Evolutionary conservation across 129 eudicot genomes (phyloP).

Genomic region (Escallonia rubra): DNA sequence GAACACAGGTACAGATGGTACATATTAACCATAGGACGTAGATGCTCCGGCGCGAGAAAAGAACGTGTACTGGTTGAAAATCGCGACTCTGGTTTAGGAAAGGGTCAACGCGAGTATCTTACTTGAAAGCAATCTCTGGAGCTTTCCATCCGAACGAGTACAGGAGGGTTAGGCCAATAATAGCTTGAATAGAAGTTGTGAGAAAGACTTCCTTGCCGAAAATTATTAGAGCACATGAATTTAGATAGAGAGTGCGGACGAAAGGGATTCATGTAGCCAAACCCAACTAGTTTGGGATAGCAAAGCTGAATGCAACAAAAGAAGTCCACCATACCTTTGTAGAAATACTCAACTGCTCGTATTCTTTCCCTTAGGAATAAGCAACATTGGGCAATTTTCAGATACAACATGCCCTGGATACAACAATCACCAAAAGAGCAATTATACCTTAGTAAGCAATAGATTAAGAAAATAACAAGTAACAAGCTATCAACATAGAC

Average conservation of each 20-base stretch:
- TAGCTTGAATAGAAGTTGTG: neutral
- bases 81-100: too few relatives aligned
- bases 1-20: too few relatives aligned
- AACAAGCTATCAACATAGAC: too few relatives aligned
- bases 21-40: too few relatives aligned
- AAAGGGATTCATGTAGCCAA: neutral
- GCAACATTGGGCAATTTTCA: conserved; percentile 67
- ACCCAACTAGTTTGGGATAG: neutral
- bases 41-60: too few relatives aligned
- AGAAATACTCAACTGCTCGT: conserved; percentile 56
- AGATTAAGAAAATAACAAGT: neutral
- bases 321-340: conserved; percentile 48
- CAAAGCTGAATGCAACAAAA: neutral
- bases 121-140: too few relatives aligned
- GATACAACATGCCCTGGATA: conserved; percentile 49
- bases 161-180: neutral
- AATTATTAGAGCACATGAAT: neutral
- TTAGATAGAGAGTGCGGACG: neutral
- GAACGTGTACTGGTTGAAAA: too few relatives aligned
- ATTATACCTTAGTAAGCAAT: neutral
- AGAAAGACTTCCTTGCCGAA: neutral
- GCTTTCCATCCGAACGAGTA: too few relatives aligned
- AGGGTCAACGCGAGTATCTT: too few relatives aligned
- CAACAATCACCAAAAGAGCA: conserved; percentile 1
- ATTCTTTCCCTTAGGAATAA: conserved; percentile 26